These are phyloP conservation scores for Hyphopichia pseudoburtonii DNA, from an alignment of 1,139 yeast genomes.

Conservation along the genomic window DNA sequence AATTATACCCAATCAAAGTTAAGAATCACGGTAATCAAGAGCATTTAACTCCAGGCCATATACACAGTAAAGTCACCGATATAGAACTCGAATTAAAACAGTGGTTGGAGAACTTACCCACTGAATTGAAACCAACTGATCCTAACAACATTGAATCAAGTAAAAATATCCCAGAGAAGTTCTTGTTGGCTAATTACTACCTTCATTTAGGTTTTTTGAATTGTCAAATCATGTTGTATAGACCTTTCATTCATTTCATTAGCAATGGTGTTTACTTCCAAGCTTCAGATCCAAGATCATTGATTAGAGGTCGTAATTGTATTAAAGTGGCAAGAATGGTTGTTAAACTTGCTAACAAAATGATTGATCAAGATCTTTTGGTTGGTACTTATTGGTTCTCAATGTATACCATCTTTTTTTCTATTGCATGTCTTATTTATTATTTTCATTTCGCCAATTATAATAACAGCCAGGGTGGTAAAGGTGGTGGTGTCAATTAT, in stretches of 20 bases:
- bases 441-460: slow-evolving; percentile 72
- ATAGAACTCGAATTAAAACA: slow-evolving; percentile 70
- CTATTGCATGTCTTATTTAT: slow-evolving; percentile 83
- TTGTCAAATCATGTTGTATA: slow-evolving; percentile 79
- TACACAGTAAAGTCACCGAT: slow-evolving; percentile 66
- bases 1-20: slow-evolving; percentile 44
- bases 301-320: slow-evolving; percentile 78
- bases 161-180: slow-evolving; percentile 55
- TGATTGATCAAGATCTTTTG: slow-evolving; percentile 70
- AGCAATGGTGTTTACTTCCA: slow-evolving; percentile 50
- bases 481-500: slow-evolving; percentile 36
- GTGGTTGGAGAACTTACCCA: slow-evolving; percentile 77
- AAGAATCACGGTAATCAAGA: slow-evolving; percentile 11
- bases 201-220: slow-evolving; percentile 79
- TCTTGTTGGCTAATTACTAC: slow-evolving; percentile 71
- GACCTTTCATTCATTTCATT: slow-evolving; percentile 89
- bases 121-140: slow-evolving; percentile 72
- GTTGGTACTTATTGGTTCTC: slow-evolving; percentile 94
- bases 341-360: slow-evolving; percentile 78
- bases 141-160: slow-evolving; percentile 33
- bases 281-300: slow-evolving; percentile 43
- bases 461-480: slow-evolving; percentile 18
- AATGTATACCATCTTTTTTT: slow-evolving; percentile 86
- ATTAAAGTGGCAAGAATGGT: slow-evolving; percentile 83
- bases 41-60: slow-evolving; percentile 32